Percentiles rank a stretch among this genome's conserved stretches.
Conservation (phyloP, 2,329 filamentous ascomycete species). For the Epichloe brachyelytri region DNA sequence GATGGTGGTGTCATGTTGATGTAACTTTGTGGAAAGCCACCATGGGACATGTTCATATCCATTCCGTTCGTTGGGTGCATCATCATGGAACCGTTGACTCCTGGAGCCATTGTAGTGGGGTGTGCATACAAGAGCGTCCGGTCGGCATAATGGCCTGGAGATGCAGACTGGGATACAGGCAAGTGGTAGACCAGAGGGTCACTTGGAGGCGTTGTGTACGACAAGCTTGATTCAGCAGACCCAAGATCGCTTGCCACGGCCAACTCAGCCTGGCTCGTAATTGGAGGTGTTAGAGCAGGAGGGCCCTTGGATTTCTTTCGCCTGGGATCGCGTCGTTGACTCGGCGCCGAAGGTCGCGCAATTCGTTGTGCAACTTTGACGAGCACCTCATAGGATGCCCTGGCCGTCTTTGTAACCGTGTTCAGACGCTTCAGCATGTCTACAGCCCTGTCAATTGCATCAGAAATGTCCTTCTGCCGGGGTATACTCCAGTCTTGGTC, state of each 20-base stretch:
- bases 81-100: background rate
- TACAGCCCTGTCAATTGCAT: constrained; percentile 24
- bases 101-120: background rate
- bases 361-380: constrained; percentile 15
- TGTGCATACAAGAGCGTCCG: background rate
- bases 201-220: constrained; percentile 6
- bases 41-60: background rate
- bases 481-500: constrained; percentile 29
- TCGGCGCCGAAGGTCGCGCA: background rate
- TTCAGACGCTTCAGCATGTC: constrained; percentile 20
- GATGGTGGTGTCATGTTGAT: constrained; percentile 7
- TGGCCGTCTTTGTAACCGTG: constrained; percentile 18
- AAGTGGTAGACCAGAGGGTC: background rate
- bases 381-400: constrained; percentile 20
- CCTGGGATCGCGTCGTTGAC: constrained; percentile 1
- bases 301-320: constrained; percentile 3
- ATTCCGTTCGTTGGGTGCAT: constrained; percentile 1
- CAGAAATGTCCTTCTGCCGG: constrained; percentile 26
- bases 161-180: background rate
- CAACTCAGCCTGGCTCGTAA: background rate
- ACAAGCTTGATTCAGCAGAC: background rate
- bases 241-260: constrained; percentile 2
- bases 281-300: constrained; percentile 7
- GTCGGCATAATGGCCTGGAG: background rate
- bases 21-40: constrained; percentile 1